Base-by-base conservation (phyloP, 2,329 filamentous ascomycete species). In the Penicillium glabrum region DNA sequence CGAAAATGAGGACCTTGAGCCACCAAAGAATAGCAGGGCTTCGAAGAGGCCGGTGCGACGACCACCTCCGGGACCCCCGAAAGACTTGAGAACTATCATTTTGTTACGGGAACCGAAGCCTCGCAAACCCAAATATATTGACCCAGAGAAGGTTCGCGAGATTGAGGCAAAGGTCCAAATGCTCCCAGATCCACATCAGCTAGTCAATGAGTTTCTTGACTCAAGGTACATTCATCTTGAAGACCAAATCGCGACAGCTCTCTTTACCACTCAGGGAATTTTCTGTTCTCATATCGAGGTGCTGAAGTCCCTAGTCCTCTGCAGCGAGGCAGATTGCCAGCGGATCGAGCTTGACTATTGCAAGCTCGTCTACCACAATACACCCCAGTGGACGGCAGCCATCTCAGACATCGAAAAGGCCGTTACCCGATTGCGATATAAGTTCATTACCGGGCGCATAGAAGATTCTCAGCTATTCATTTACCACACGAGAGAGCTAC, bases 321-420 rank as follows among this genome's bases (percentile, higher is more conserved):
- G 13, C 11, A 33, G 31, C 11, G 27, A 44, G 29, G 21, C 1
- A 21, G 23, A 10, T 14, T 44, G 48, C 14, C 9, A 19, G 27
- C 14, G 26, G 19, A 27, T 61, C 23, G 61, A 59, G 24, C 31
- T 56, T 33, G 19, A 59, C 27, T 63, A 52, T 48, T 61, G 59
- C 54, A 47, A 53, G 16, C 21, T 63, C 16, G 49, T 16, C 3
- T 63, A 58, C 39, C 31, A 21, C n/a, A 14, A 11, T 2, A 23
- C 41, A 14, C 58, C 58, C 9, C 2, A 19, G 14, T 50, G 47
- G 47, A 50, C 16, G 14, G 23, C 19, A 19, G 23, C 33, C 7
- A 37, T 50, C 23, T 50, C 24, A 27, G 10, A 29, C 10, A 21
- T 24, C 16, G 14, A 11, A 13, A 41, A 14, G 16, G 19, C 37